Evolutionary conservation across 257 asterid genomes (phyloP).

Genomic region (Jacaranda mimosifolia): DNA sequence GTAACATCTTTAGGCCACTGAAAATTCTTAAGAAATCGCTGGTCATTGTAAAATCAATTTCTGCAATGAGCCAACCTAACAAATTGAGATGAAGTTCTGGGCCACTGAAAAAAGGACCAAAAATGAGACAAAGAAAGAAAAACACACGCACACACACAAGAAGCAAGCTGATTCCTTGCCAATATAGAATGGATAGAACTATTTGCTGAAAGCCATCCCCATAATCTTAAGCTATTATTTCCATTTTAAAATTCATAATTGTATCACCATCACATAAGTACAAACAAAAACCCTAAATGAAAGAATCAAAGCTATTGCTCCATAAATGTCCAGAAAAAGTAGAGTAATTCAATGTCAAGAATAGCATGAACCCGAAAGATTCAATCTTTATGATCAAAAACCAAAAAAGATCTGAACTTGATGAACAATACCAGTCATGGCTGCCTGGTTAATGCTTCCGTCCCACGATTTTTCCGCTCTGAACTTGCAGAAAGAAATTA

Average conservation of each 20-base stretch:
- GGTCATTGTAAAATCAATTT: neutral
- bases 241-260: neutral
- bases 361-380: constrained; percentile 34
- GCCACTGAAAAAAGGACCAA: no score
- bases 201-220: constrained; percentile 22
- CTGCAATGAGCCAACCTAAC: constrained; percentile 11
- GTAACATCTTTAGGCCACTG: neutral
- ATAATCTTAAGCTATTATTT: neutral
- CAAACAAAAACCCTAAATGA: neutral
- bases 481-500: constrained; percentile 26
- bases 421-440: constrained; percentile 71
- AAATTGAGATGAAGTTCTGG: neutral
- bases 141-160: neutral
- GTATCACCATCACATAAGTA: constrained; percentile 14
- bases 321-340: neutral
- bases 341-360: constrained; percentile 5
- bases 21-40: constrained; percentile 1
- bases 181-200: constrained; percentile 19
- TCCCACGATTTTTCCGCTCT: constrained; percentile 28
- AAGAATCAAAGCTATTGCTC: constrained; percentile 22
- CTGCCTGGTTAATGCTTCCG: constrained; percentile 38
- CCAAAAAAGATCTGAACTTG: constrained; percentile 16
- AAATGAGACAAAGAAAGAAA: neutral
- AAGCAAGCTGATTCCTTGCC: neutral
- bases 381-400: constrained; percentile 13